Evolutionary conservation across 129 eudicot species (phyloP), one percentile per base, ranked within the genome.

Genomic region (Centella asiatica): DNA sequence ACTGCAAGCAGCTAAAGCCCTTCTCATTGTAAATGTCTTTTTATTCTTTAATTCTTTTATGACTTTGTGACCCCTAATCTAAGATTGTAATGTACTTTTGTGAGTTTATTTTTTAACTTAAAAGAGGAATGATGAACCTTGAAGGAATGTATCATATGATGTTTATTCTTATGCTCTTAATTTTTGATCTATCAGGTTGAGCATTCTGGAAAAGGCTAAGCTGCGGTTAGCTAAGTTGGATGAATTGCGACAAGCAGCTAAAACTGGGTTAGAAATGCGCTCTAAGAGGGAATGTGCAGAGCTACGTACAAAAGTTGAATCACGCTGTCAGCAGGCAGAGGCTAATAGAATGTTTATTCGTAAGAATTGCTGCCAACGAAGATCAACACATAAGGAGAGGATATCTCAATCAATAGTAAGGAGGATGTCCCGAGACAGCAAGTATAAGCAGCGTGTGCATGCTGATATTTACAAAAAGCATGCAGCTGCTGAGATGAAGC

Each of bases 231-330:
- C 99, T 34, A 93, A 78, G 78, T 73, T 85, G 57, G 89, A 87
- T 76, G 85, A 93, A 58, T 54, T 85, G 78, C 74, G 99, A 62
- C 96, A 82, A 81, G 99, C 96, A 50, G 99, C 99, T 62, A 82
- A 79, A 79, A 70, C 72, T 20, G 86, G 76, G 62, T 92, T 73
- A 31, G 83, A 85, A 74, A 79, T 88, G 75, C 96, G 96, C 26
- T 80, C 74, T 5, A 72, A 70, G 68, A 82, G 81, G 73, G 74
- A 87, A 70, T 75, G 96, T 53, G 92, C 76, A 28, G 96, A 93
- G 74, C 76, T 93, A 60, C 87, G 95, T 56, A 66, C 90, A 33
- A 93, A 85, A 72, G 95, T 93, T 69, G 92, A 87, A 46, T 82
- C 77, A 57, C 77, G 89, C 6, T 92, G 88, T 44, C 86, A 72